Evolutionary conservation across 805 yeast species (phyloP), one percentile per base, ranked within the genome.

Genomic region (Kregervanrija pseudodelftensis): DNA sequence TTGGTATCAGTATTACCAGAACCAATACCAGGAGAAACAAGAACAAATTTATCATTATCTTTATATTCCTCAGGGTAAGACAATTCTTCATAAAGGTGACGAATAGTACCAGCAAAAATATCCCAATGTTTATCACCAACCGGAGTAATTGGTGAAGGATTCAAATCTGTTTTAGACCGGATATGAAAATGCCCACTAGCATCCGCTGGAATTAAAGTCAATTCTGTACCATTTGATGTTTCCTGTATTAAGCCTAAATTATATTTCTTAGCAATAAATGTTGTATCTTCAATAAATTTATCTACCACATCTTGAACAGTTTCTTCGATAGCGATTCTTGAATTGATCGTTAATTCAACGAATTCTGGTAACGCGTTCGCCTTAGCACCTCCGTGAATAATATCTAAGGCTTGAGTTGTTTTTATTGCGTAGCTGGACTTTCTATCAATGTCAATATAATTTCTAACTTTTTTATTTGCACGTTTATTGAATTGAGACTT

Each of bases 1-100:
- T 68, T 65, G 3, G 88, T 82, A 56, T 83, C 90, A 5, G 89
- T 82, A 59, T 82, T 82, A 11, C 82, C 89, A 2, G 85, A 70
- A 70, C 79, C 75, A 36, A 82, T 59, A 32, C 76, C 69, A 1
- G 88, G 87, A 1, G 84, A 71, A 10, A 79, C 74, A 36, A 74
- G 54, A 12, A 72, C 53, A 3, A 51, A 44, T 13, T 67, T 41
- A 4, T 38, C 42, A 17, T 42, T 38, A 13, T 42, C 60, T 42
- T 61, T 49, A 30, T 40, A 61, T n/a, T 53, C 45, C 3, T 64
- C 64, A 10, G 70, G 61, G 51, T 60, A 63, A 7, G 68, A 67
- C 41, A 72, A 51, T 32, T 73, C 72, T 54, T 72, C 76, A 47
- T 67, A 67, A n/a, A 72, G 65, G 45, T 73, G 76, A 47, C 75